Percentiles rank a stretch among this genome's conserved stretches.
These are phyloP conservation scores for Actinomucor elegans DNA, from an alignment of 371 early-diverging fungal species.

Conservation along the genomic window DNA sequence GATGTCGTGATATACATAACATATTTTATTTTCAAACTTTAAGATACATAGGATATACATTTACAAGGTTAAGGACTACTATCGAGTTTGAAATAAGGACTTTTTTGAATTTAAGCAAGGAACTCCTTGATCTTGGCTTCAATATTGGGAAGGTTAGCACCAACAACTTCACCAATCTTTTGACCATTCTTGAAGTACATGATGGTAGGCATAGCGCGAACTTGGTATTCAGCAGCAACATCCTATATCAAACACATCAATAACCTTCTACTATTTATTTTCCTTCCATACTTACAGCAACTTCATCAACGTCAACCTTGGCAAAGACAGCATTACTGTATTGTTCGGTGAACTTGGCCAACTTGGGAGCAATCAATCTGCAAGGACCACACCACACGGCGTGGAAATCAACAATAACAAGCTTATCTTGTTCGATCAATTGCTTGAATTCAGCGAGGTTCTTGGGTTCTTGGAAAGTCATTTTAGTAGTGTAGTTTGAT, in stretches of 20 bases:
- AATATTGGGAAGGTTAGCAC: slow-evolving; percentile 56
- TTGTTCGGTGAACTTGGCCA: slow-evolving; percentile 53
- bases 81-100: no score
- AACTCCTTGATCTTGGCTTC: slow-evolving; percentile 13
- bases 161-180: slow-evolving; percentile 73
- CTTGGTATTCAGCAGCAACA: slow-evolving; percentile 62
- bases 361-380: slow-evolving; percentile 82
- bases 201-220: slow-evolving; percentile 95
- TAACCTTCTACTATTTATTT: neutral
- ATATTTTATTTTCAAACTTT: no score
- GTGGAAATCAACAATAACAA: slow-evolving; percentile 64
- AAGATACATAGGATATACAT: no score
- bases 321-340: slow-evolving; percentile 66
- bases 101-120: slow-evolving; percentile 11
- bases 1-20: no score
- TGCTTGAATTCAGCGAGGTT: slow-evolving; percentile 30
- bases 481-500: neutral
- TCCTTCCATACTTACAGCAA: slow-evolving; percentile 37
- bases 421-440: slow-evolving; percentile 26
- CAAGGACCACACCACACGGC: slow-evolving; percentile 87
- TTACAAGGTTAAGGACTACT: no score
- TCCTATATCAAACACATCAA: slow-evolving; percentile 39
- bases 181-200: slow-evolving; percentile 72
- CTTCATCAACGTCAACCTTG: slow-evolving; percentile 85
- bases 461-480: slow-evolving; percentile 24